Conservation (phyloP, 2,329 filamentous ascomycete species). For the Tolypocladium tundrense region DNA sequence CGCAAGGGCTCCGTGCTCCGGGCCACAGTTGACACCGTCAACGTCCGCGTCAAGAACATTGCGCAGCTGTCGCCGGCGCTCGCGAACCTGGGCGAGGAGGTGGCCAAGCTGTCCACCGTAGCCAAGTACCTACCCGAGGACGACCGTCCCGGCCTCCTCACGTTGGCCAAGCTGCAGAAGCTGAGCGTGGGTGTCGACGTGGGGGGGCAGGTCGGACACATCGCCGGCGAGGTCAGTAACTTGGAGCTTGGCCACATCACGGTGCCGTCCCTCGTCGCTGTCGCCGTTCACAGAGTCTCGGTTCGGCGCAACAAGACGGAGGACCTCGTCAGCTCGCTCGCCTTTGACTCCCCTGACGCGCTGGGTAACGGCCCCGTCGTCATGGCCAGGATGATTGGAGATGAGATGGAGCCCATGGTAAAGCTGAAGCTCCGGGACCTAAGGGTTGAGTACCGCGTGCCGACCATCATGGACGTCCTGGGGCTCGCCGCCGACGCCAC, state of each 20-base stretch:
- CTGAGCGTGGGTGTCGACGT: constrained; percentile 52
- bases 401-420: constrained; percentile 85
- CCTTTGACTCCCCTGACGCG: constrained; percentile 15
- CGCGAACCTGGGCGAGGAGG: constrained; percentile 62
- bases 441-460: constrained; percentile 79
- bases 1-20: constrained; percentile 77
- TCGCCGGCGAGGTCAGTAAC: constrained; percentile 48
- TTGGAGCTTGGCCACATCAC: constrained; percentile 73
- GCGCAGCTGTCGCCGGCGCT: constrained; percentile 54
- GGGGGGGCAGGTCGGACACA: constrained; percentile 56
- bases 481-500: constrained; percentile 58
- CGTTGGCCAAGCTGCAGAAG: constrained; percentile 56
- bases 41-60: constrained; percentile 51
- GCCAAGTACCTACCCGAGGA: constrained; percentile 94
- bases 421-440: constrained; percentile 82
- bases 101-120: constrained; percentile 74
- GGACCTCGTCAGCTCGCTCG: constrained; percentile 53
- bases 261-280: constrained; percentile 69
- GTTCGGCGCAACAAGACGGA: constrained; percentile 58
- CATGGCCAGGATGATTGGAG: constrained; percentile 83
- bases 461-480: constrained; percentile 70
- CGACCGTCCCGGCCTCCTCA: constrained; percentile 80
- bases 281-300: constrained; percentile 56
- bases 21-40: constrained; percentile 53
- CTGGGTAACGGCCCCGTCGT: constrained; percentile 41